Evolutionary conservation across 2,329 filamentous ascomycete species (phyloP).

Genomic region (Cyphellophora attinorum): DNA sequence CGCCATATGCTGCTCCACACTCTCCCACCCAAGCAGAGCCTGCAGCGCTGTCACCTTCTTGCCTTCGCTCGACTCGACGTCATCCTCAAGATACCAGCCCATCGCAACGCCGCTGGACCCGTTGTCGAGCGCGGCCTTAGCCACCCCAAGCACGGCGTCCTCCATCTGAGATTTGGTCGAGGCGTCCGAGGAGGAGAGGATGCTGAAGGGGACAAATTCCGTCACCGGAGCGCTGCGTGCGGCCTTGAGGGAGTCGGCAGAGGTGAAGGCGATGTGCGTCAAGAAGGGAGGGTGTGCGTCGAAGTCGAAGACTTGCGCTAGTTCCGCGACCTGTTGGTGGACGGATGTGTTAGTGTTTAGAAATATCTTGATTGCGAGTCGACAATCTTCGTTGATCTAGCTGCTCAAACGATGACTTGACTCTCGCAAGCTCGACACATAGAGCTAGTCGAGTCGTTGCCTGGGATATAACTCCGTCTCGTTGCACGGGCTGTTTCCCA

Average conservation of each 20-base stretch:
- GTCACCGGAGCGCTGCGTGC: slow-evolving; percentile 3
- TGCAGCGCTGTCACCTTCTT: neutral
- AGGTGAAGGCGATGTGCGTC: slow-evolving; percentile 4
- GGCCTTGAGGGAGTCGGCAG: neutral
- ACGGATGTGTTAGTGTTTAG: too few relatives aligned
- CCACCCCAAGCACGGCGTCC: slow-evolving; percentile 1
- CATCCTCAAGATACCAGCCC: slow-evolving; percentile 3
- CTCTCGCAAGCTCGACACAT: too few relatives aligned
- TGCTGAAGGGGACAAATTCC: slow-evolving; percentile 2
- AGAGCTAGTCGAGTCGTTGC: too few relatives aligned
- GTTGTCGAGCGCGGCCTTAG: neutral
- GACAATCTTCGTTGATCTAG: too few relatives aligned
- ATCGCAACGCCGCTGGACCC: slow-evolving; percentile 1
- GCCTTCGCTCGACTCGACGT: neutral
- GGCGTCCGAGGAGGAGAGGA: neutral
- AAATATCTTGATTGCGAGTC: too few relatives aligned
- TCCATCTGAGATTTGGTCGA: slow-evolving; percentile 4
- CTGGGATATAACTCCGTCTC: too few relatives aligned
- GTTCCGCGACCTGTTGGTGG: too few relatives aligned
- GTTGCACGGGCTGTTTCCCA: too few relatives aligned
- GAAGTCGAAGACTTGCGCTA: slow-evolving; percentile 3
- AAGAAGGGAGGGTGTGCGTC: slow-evolving; percentile 1
- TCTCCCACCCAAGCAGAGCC: slow-evolving; percentile 39
- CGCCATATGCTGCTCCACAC: slow-evolving; percentile 38
- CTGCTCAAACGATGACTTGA: too few relatives aligned